Evolutionary conservation across 768 basidiomycete species (phyloP).

Genomic region (Suillus brevipes): DNA sequence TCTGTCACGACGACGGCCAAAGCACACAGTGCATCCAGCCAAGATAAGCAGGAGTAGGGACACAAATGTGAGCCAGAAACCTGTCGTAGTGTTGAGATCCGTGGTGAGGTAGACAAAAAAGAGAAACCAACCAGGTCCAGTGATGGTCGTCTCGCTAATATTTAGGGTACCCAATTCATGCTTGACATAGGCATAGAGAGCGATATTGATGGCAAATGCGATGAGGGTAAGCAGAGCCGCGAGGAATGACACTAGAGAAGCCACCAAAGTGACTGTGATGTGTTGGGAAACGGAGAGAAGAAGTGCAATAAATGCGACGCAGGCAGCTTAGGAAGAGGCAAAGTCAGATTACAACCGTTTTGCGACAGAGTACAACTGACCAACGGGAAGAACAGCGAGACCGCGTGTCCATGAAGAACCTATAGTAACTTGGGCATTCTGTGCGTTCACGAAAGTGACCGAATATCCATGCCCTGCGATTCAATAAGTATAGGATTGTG

Average conservation of each 20-base stretch:
- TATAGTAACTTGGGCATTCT: conserved; percentile 40
- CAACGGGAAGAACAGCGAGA: conserved; percentile 73
- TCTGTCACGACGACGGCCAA: conserved; percentile 60
- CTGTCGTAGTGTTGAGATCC: conserved; percentile 32
- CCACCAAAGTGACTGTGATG: conserved; percentile 42
- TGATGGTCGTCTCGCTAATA: conserved; percentile 46
- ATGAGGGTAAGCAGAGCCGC: conserved; percentile 68
- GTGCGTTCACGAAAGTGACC: conserved; percentile 39
- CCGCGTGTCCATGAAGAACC: conserved; percentile 69
- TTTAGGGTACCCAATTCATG: conserved; percentile 55
- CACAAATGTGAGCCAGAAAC: conserved; percentile 76
- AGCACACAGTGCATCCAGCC: conserved; percentile 69
- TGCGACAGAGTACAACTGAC: conserved; percentile 39
- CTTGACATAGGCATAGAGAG: conserved; percentile 63
- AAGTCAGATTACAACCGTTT: background rate
- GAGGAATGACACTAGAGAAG: conserved; percentile 59
- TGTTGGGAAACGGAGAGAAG: conserved; percentile 62
- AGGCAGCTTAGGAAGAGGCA: conserved; percentile 37
- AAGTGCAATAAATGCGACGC: conserved; percentile 63
- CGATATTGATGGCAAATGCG: conserved; percentile 77
- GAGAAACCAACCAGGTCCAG: conserved; percentile 58
- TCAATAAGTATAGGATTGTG: conserved; percentile 5
- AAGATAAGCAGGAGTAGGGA: conserved; percentile 62
- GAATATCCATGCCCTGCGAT: conserved; percentile 56
- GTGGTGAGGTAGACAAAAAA: conserved; percentile 7